Base-by-base conservation (phyloP, 1,284 basidiomycete genomes). In the Stygiomarasmius scandens region DNA sequence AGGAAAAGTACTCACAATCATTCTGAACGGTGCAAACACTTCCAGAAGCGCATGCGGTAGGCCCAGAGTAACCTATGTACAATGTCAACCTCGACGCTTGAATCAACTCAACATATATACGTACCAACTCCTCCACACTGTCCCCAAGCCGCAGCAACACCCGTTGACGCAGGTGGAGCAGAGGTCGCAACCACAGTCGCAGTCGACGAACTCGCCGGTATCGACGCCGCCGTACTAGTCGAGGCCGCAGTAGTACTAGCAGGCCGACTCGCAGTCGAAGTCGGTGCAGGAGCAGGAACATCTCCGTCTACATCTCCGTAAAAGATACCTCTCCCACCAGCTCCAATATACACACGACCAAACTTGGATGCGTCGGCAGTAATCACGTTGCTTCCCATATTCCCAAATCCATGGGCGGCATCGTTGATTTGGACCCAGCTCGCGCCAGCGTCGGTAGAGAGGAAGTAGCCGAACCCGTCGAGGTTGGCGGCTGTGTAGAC, bases 391-490 rank as follows among this genome's bases (percentile, higher is more conserved):
- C 78, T 65, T 48, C 70, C 67, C 19, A 74, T 78, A 25, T 77
- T 75, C 22, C 81, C 85, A 61, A 88, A 87, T 14, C 85, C 84
- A 67, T 86, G 83, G 3, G 74, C 67, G 27, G 76, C 80, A 63
- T 87, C 85, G 65, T 85, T 84, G 57, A 87, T 84, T 69, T 82
- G 74, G 2, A 83, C 76, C 85, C 85, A 87, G 63, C 76, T 84
- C 10, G 72, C 74, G 49, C 85, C 55, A 23, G 69, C 68, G 64
- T 88, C 79, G 64, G 87, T 84, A 2, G 81, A 83, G 54, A 84
- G 76, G 69, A 80, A 86, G 67, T 83, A 81, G 1, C 80, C 83
- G 38, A 79, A 63, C n/a, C 61, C 61, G 16, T 77, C 78, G 51
- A 84, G 77, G 58, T 76, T 78, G 3, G 83, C 84, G 27, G 79